A percentile compares a stretch with the other conserved stretches of the same genome.
These are phyloP conservation scores for Macrolepiota albuminosa DNA, from an alignment of 768 basidiomycete genomes.

Conservation along the genomic window DNA sequence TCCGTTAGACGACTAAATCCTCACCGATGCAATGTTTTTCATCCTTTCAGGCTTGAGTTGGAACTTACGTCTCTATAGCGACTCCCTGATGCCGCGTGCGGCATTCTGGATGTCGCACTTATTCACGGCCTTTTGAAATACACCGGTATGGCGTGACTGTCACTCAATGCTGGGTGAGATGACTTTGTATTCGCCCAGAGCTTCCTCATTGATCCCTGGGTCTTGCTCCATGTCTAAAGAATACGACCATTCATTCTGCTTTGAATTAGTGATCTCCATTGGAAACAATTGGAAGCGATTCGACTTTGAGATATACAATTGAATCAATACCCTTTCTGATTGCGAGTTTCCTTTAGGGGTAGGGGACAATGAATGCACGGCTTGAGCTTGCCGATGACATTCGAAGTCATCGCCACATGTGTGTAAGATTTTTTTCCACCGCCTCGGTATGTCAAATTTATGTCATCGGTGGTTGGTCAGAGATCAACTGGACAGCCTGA, in stretches of 20 bases:
- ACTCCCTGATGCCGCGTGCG: neutral
- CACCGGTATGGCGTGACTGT: neutral
- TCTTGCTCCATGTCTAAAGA: neutral
- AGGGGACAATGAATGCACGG: neutral
- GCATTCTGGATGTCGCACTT: neutral
- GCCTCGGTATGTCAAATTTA: neutral
- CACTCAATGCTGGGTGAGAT: neutral
- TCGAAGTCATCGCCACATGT: neutral
- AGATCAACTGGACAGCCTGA: neutral
- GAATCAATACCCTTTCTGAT: neutral
- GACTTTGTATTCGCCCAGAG: neutral
- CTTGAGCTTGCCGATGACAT: neutral
- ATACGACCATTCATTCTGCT: neutral
- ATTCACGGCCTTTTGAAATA: no score
- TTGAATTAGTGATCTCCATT: neutral
- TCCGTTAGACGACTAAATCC: neutral
- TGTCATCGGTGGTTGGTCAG: neutral
- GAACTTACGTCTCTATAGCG: neutral
- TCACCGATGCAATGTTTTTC: neutral
- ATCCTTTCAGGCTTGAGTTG: neutral
- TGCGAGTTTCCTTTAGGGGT: neutral
- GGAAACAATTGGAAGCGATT: neutral
- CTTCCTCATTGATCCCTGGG: neutral
- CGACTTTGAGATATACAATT: neutral
- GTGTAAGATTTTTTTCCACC: neutral